Evolutionary conservation across 2,329 filamentous ascomycete species (phyloP), one percentile per base, ranked within the genome.

Genomic region (Lasiodiplodia hormozganensis): DNA sequence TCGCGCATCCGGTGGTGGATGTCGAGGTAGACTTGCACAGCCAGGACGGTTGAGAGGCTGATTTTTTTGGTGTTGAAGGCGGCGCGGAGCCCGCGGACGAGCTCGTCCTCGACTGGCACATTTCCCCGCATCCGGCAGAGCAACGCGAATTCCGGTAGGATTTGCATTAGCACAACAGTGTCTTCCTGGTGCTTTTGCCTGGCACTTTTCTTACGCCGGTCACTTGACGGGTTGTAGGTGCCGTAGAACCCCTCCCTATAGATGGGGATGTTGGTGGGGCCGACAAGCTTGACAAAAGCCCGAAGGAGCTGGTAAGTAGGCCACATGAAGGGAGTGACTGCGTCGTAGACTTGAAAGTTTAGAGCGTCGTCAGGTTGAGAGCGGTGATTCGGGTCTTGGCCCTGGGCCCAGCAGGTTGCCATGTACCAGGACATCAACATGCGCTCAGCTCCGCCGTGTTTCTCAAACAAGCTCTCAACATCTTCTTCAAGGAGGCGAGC

Each of bases 171-270:
- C 18, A 81, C 69, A 43, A 76, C 74, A 57, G 76, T 77, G 69
- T 80, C 77, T 71, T 81, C 77, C 4, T 74, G 69, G 67, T 77
- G 79, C 69, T 78, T 78, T 25, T 78, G 69, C 18, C 70, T 64
- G 10, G 70, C 31, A 36, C 68, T 74, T 73, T 77, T 79, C 47
- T 70, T 67, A 4, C 69, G 57, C 66, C 78, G 73, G 69, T 79
- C 69, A 23, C 71, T 74, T 4, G 71, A 72, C 1, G 76, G 73
- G 58, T 78, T 58, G 70, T 79, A 80, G 1, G 47, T 72, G 14
- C 76, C 76, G 40, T 51, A 47, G 53, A 72, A 71, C 0, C 74
- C 76, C 28, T 69, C 69, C 57, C 73, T 76, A 40, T 74, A 74
- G 58, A 75, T 71, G 31, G 76, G 76, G 12, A 73, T 25, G 49